Conservation (phyloP, 2,329 filamentous ascomycete genomes). For the Niveomyces coronatus region DNA sequence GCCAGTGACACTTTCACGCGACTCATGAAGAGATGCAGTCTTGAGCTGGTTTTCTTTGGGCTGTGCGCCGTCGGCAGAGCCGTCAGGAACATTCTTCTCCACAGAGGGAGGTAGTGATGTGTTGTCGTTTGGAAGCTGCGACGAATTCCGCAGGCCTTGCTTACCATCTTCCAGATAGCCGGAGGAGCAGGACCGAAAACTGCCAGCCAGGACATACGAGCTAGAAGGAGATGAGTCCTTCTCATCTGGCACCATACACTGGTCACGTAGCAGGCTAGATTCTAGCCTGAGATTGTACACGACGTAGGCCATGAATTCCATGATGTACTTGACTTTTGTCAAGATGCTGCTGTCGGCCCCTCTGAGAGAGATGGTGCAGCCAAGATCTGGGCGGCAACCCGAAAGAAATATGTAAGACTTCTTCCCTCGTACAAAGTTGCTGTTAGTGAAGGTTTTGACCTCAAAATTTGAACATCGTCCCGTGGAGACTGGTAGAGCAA, state of each 20-base stretch:
- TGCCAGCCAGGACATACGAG: conserved; percentile 31
- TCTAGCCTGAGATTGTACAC: conserved; percentile 96
- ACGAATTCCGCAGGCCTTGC: conserved; percentile 18
- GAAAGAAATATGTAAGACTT: conserved; percentile 96
- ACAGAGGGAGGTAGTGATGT: conserved; percentile 26
- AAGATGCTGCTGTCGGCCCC: conserved; percentile 65
- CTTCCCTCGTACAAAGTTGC: conserved; percentile 60
- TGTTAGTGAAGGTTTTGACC: conserved; percentile 87
- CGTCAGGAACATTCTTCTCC: conserved; percentile 18
- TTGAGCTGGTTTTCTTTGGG: conserved; percentile 18
- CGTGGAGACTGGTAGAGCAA: conserved; percentile 61
- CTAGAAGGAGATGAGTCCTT: conserved; percentile 34
- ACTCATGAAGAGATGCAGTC: conserved; percentile 30
- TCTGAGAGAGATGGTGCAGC: conserved; percentile 86
- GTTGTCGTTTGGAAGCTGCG: conserved; percentile 27
- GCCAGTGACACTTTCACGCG: conserved; percentile 32
- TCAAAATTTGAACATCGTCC: conserved; percentile 82
- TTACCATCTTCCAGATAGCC: conserved; percentile 18
- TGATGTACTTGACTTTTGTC: conserved; percentile 77
- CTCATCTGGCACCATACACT: conserved; percentile 69
- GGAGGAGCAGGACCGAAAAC: conserved; percentile 24
- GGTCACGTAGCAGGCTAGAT: conserved; percentile 86
- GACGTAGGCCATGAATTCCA: conserved; percentile 98
- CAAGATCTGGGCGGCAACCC: conserved; percentile 78
- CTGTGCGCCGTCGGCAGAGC: conserved; percentile 19